Base-by-base conservation (phyloP, 2,329 filamentous ascomycete species). In the Chrysosphaeria jannelii region DNA sequence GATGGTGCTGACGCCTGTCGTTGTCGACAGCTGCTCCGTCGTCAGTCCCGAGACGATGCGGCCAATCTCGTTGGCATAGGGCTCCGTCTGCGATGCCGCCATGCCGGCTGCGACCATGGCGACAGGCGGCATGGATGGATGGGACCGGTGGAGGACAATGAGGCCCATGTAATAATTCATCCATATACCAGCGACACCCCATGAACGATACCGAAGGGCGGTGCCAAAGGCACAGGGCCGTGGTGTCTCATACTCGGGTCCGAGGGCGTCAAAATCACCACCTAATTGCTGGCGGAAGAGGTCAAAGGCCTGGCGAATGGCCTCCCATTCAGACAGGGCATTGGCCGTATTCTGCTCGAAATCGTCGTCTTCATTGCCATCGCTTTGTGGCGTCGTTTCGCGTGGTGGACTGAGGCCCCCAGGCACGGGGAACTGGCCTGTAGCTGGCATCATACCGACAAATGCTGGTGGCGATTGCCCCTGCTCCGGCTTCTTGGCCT, bases 71-170 rank as follows among this genome's bases (percentile, higher is more conserved):
- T 64, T 64, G 2, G 78, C 72, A 41, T 63, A 71, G 0, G 47
- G 47, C 3, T 54, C 59, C 1, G 81, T 91, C 23, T 70, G 58
- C 9, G 49, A 48, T 1, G 76, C 75, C 7, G 71, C 64, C 31
- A 88, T 54, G 6, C 68, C 70, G 0, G 76, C 76, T 3, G 85
- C 78, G 35, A 78, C 60, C 61, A 89, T 78, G 17, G 78, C 71
- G 6, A 79, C 66, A 0, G 81, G 76, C 1, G 79, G 81, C 78
- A 91, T 91, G 13, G 59, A 60, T 0, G 85, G 85, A 33, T 91
- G 79, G 1, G 66, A 55, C 16, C 85, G 59, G 28, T 81, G 52
- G n/a, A 85, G 55, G 25, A 79, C 56, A 27, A 93, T 81, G 22
- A 76, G 54, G 1, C 68, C 67, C 51, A 81, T 74, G 42, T 89